Conservation (phyloP, 306 rosid genomes). For the Castanospermum australe region DNA sequence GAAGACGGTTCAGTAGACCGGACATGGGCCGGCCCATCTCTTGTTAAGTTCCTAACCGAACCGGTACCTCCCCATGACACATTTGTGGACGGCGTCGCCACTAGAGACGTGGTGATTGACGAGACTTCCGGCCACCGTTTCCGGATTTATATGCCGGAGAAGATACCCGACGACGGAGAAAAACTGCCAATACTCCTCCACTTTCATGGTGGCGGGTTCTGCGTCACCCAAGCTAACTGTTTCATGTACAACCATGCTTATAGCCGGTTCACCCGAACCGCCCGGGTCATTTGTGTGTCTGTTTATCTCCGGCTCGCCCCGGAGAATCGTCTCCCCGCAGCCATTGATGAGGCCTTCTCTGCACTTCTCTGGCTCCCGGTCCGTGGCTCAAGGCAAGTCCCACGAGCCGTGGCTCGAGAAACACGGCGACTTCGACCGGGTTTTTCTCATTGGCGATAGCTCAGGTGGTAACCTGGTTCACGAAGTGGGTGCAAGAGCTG, state of each 20-base stretch:
- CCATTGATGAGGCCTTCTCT: slow-evolving; percentile 38
- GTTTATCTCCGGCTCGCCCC: slow-evolving; percentile 49
- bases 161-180: not conserved
- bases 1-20: slow-evolving; percentile 64
- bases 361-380: slow-evolving; percentile 48
- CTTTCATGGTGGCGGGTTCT: slow-evolving; percentile 70
- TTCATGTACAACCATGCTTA: slow-evolving; percentile 51
- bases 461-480: slow-evolving; percentile 62
- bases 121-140: slow-evolving; percentile 26
- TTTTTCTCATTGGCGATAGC: slow-evolving; percentile 64
- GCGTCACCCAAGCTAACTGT: slow-evolving; percentile 61
- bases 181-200: slow-evolving; percentile 49
- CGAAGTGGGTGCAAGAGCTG: slow-evolving; percentile 46
- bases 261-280: slow-evolving; percentile 25
- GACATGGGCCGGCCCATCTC: slow-evolving; percentile 49
- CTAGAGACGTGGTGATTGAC: slow-evolving; percentile 29
- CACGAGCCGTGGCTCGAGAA: slow-evolving; percentile 25
- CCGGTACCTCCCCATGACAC: slow-evolving; percentile 40
- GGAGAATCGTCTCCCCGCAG: slow-evolving; percentile 60
- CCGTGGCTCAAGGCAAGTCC: slow-evolving; percentile 28
- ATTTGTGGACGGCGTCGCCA: slow-evolving; percentile 50
- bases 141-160: slow-evolving; percentile 48
- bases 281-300: slow-evolving; percentile 44
- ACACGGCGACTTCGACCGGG: slow-evolving; percentile 41
- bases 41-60: slow-evolving; percentile 49